phyloP scores from a whole-genome alignment of 495 filamentous ascomycete genomes.

The Amorphotheca resinae region DNA sequence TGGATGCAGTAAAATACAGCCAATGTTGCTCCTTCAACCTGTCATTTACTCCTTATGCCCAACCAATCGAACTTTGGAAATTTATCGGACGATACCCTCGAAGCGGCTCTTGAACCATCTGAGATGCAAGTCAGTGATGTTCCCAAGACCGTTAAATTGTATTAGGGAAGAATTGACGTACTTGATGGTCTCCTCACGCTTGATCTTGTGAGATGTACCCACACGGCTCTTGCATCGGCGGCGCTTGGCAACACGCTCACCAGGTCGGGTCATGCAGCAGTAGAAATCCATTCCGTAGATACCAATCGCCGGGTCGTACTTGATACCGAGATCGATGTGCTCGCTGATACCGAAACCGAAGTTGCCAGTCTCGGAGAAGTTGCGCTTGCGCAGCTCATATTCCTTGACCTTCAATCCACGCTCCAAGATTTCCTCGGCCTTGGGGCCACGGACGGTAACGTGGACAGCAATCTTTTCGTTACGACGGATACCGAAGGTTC shows the following conservation, averaged over 20 bases:
- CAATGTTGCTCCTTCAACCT: constrained; percentile 20
- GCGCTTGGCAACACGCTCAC: constrained; percentile 93
- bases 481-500: constrained; percentile 99
- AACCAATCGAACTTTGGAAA: constrained; percentile 20
- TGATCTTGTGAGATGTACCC: constrained; percentile 84
- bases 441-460: constrained; percentile 98
- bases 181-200: constrained; percentile 83
- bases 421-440: constrained; percentile 99
- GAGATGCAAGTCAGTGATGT: neutral
- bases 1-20: constrained; percentile 23
- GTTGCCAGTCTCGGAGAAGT: constrained; percentile 99
- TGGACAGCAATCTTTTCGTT: constrained; percentile 99
- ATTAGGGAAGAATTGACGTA: constrained; percentile 65
- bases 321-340: constrained; percentile 99
- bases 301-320: constrained; percentile 98
- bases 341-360: constrained; percentile 99
- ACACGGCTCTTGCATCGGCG: constrained; percentile 77
- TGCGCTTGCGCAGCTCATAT: constrained; percentile 96
- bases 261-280: constrained; percentile 98
- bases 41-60: constrained; percentile 24
- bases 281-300: constrained; percentile 99
- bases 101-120: constrained; percentile 54
- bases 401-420: constrained; percentile 99
- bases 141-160: too few species aligned
- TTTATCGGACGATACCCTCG: constrained; percentile 41